Conservation (phyloP, 345 rosid genomes). For the Reutealis trisperma region DNA sequence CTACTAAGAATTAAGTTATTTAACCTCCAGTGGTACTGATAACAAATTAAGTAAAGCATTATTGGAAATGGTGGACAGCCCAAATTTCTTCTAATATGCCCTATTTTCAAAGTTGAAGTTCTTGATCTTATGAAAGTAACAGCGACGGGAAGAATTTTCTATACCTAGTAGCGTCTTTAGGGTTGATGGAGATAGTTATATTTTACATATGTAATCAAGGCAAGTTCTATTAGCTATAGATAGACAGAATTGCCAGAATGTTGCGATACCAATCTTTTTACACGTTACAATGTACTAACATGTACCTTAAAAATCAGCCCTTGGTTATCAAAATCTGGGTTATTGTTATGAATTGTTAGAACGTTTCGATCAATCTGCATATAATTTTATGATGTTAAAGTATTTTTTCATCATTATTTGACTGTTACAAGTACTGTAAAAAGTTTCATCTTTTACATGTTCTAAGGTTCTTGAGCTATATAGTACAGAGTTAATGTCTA, state of each 20-base stretch:
- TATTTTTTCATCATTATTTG: not conserved
- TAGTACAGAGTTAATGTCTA: not conserved
- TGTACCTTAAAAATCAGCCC: too few relatives aligned
- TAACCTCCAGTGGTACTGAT: not conserved
- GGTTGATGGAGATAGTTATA: conserved; percentile 13
- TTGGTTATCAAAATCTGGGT: not conserved
- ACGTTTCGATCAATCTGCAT: not conserved
- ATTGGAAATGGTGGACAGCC: not conserved
- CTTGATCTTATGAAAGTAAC: not conserved
- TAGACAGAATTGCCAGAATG: not conserved
- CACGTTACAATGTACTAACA: too few relatives aligned
- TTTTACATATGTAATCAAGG: not conserved
- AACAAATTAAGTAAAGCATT: not conserved
- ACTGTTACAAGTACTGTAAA: not conserved
- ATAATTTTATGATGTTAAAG: not conserved
- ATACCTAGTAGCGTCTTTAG: not conserved
- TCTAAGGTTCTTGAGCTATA: not conserved
- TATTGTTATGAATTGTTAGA: not conserved
- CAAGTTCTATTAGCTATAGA: not conserved
- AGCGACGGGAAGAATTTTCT: not conserved
- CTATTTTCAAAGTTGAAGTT: not conserved
- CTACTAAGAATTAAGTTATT: not conserved
- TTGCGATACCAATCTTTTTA: too few relatives aligned
- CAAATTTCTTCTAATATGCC: not conserved
- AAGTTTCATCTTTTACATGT: not conserved